Evolutionary conservation across 805 yeast genomes (phyloP).

Genomic region (Pichia scutulata): DNA sequence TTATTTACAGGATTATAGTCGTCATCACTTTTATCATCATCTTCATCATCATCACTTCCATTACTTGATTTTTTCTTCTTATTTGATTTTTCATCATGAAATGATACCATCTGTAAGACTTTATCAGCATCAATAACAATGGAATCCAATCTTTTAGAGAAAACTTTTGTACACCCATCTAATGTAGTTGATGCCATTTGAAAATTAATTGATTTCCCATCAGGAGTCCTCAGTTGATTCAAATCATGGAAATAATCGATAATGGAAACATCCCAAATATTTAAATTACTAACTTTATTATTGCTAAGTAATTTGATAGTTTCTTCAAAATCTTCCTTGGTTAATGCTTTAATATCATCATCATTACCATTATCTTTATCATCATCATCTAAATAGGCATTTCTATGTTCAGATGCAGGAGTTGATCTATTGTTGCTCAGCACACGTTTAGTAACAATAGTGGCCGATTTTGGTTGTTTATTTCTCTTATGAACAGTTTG

Average conservation of each 20-base stretch:
- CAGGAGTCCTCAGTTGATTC: slow-evolving; percentile 33
- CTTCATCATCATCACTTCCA: not conserved
- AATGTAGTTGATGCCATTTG: slow-evolving; percentile 38
- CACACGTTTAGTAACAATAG: not conserved
- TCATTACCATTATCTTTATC: not conserved
- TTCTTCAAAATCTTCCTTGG: slow-evolving; percentile 17
- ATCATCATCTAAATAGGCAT: not conserved
- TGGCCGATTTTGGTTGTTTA: not conserved
- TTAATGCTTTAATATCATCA: not conserved
- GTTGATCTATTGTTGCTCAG: not conserved
- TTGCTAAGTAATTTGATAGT: slow-evolving; percentile 22
- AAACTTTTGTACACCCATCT: slow-evolving; percentile 48
- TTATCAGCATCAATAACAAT: slow-evolving; percentile 27
- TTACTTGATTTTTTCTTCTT: slow-evolving; percentile 5
- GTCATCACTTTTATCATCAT: slow-evolving; percentile 16
- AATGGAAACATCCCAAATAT: slow-evolving; percentile 43
- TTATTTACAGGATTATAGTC: slow-evolving; percentile 17
- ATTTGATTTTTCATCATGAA: slow-evolving; percentile 23
- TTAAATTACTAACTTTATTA: slow-evolving; percentile 40
- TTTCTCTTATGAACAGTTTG: not conserved
- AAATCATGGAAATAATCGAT: slow-evolving; percentile 48
- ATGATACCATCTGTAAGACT: slow-evolving; percentile 53
- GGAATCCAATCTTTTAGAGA: slow-evolving; percentile 42
- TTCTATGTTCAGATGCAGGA: not conserved
- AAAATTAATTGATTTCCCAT: slow-evolving; percentile 40